A percentile compares a stretch with the other conserved stretches of the same genome.
These are phyloP conservation scores for Cornus suecica DNA, from an alignment of 148 eudicot species.

Conservation along the genomic window DNA sequence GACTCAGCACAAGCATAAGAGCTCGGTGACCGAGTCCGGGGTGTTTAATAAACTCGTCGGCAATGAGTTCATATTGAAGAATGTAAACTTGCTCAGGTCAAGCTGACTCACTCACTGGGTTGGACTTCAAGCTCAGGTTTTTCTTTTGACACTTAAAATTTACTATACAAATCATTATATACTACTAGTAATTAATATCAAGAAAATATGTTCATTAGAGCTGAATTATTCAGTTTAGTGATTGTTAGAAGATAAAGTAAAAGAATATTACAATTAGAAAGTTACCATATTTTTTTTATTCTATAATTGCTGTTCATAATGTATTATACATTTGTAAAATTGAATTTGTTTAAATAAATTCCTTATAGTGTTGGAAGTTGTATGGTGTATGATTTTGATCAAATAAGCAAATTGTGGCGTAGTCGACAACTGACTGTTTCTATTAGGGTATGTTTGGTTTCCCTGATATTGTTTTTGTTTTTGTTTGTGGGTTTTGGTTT, in stretches of 20 bases:
- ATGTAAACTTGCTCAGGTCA: constrained; percentile 35
- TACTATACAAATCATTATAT: background rate
- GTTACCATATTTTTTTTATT: background rate
- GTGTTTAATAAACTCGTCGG: constrained; percentile 59
- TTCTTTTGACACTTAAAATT: constrained; percentile 10
- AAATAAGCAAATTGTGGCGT: no score
- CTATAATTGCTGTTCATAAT: background rate
- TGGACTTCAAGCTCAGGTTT: constrained; percentile 13
- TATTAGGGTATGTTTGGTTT: no score
- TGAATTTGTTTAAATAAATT: background rate
- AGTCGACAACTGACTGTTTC: no score
- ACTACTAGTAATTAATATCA: constrained; percentile 17
- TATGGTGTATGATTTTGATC: no score
- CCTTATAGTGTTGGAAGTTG: background rate
- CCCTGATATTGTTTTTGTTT: no score
- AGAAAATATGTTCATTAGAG: constrained; percentile 46
- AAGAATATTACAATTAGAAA: background rate
- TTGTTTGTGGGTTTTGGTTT: no score
- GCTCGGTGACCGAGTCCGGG: constrained; percentile 52
- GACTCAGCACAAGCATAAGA: constrained; percentile 48
- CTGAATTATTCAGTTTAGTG: constrained; percentile 49
- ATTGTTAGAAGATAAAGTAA: constrained; percentile 35
- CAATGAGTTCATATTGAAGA: constrained; percentile 44
- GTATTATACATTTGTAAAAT: background rate
- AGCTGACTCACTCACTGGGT: constrained; percentile 37